phyloP scores from a whole-genome alignment of 495 filamentous ascomycete genomes.

The Penicillium argentinense region DNA sequence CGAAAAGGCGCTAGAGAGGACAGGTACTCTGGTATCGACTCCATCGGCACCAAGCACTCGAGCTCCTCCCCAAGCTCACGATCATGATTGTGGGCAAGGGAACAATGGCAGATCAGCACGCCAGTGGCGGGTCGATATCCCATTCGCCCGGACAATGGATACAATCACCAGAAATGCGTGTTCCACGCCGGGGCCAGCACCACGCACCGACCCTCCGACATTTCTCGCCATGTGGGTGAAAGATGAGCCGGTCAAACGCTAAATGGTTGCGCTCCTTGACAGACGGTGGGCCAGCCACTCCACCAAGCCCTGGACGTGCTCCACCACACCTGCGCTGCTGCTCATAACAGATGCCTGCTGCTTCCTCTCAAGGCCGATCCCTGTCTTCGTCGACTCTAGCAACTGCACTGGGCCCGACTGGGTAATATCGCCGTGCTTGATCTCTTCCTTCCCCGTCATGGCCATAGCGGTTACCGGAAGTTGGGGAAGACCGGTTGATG shows the following conservation, averaged over 20 bases:
- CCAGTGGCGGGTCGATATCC: conserved; percentile 4
- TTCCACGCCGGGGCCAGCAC: conserved; percentile 1
- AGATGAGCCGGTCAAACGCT: conserved; percentile 15
- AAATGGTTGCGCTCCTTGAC: conserved; percentile 12
- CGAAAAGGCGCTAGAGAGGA: conserved; percentile 5
- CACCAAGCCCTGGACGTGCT: conserved; percentile 2
- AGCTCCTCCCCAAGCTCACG: background rate
- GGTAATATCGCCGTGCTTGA: conserved; percentile 18
- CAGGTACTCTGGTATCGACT: conserved; percentile 8
- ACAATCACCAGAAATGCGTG: too few species aligned
- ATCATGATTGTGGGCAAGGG: conserved; percentile 8
- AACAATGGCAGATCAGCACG: conserved; percentile 10
- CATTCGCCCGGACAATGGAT: conserved; percentile 6
- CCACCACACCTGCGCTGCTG: background rate
- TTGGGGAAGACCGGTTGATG: conserved; percentile 11
- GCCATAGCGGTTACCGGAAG: conserved; percentile 6
- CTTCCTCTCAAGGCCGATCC: conserved; percentile 7
- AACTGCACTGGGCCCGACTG: conserved; percentile 4
- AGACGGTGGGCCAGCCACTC: conserved; percentile 7
- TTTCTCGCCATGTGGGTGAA: conserved; percentile 23
- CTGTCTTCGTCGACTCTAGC: conserved; percentile 3
- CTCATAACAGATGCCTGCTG: too few species aligned
- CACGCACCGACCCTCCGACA: conserved; percentile 14
- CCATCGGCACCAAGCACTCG: conserved; percentile 5
- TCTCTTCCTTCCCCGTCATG: conserved; percentile 10